Percentiles rank a stretch among this genome's conserved stretches.
Conservation (phyloP, 2,329 filamentous ascomycete species). For the Penicillium sp. region DNA sequence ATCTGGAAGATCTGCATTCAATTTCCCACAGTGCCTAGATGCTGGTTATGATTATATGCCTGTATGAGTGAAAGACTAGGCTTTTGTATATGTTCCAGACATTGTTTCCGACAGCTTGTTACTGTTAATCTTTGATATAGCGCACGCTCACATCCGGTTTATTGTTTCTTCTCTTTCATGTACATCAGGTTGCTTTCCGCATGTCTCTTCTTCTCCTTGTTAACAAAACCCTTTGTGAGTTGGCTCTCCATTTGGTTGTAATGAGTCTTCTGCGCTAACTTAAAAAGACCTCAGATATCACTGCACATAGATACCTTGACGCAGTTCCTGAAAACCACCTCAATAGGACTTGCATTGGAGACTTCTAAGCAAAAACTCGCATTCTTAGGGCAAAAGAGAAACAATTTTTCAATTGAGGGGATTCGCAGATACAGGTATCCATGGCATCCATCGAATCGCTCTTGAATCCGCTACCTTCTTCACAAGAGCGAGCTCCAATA, state of each 20-base stretch:
- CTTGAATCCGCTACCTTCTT: constrained; percentile 8
- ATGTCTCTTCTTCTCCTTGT: not conserved
- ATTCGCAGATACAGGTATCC: not conserved
- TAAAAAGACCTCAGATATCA: constrained; percentile 4
- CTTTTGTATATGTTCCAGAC: not conserved
- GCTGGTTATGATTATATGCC: not conserved
- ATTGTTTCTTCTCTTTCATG: not conserved
- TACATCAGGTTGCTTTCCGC: not conserved
- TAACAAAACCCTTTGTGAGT: not conserved
- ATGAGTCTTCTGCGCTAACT: not conserved
- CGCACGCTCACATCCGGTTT: not conserved
- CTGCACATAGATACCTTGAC: not conserved
- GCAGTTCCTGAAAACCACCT: not conserved
- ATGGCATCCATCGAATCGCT: constrained; percentile 16
- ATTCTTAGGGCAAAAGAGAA: not conserved
- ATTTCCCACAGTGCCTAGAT: not conserved
- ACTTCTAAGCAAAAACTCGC: not conserved
- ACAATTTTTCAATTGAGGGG: not conserved
- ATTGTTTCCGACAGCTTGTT: not conserved
- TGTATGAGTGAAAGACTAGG: not conserved
- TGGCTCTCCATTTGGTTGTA: not conserved
- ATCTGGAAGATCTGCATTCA: not conserved
- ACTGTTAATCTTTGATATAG: not conserved
- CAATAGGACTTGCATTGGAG: not conserved
- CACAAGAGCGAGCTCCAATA: not conserved